Conservation (phyloP, 331 rosid species). For the Prunus yedoensis region DNA sequence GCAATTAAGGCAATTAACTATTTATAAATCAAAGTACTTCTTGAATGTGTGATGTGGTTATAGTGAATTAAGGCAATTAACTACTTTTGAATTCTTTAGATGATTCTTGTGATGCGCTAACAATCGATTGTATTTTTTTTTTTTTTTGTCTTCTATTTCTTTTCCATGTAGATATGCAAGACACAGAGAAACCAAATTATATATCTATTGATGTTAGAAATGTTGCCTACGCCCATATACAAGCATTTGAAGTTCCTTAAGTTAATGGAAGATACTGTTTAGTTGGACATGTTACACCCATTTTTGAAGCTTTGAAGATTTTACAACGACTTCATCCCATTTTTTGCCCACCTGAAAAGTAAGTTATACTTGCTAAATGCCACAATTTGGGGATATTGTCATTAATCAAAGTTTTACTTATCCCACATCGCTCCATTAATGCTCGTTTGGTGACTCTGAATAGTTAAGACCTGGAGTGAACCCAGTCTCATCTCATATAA, state of each 20-base stretch:
- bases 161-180: background rate
- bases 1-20: too few relatives aligned
- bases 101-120: too few relatives aligned
- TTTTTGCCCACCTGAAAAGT: slow-evolving; percentile 7
- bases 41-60: too few relatives aligned
- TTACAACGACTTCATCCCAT: slow-evolving; percentile 4
- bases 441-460: too few relatives aligned
- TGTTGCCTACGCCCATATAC: slow-evolving; percentile 10
- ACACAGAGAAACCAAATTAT: background rate
- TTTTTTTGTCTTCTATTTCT: background rate
- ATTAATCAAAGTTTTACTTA: background rate
- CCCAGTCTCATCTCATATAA: too few relatives aligned
- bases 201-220: slow-evolving; percentile 5
- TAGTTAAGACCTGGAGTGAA: too few relatives aligned
- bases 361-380: background rate
- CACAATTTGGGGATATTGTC: background rate
- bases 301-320: background rate
- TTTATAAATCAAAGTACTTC: too few relatives aligned
- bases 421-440: too few relatives aligned
- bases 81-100: too few relatives aligned
- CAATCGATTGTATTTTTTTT: too few relatives aligned
- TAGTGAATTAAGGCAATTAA: too few relatives aligned
- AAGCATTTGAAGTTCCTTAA: slow-evolving; percentile 10
- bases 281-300: background rate
- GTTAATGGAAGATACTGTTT: slow-evolving; percentile 15